Base-by-base conservation (phyloP, 352 stramenopile species). In the Blastocystis hominis region DNA sequence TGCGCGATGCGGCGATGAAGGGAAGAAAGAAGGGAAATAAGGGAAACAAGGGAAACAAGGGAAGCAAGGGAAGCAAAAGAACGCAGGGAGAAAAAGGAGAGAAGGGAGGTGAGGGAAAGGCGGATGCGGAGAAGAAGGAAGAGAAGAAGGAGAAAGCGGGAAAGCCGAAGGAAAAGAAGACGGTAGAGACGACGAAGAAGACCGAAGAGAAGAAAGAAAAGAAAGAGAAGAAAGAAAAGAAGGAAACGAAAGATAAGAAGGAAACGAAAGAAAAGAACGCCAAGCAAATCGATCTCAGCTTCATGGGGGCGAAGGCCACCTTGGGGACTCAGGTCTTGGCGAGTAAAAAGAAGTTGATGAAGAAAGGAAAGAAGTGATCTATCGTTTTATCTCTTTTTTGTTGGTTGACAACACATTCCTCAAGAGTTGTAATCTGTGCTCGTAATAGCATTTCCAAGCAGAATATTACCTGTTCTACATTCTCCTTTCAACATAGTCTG, bases 11-110 rank as follows among this genome's bases (percentile, higher is more conserved):
- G 3, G 30, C 30, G 38, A 56, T 36, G 2, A 84, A 84, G 20
- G 72, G 72, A 30, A 17, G 72, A 4, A 72, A 47, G 62, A 76
- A 76, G 64, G 64, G 64, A 9, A 84, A 68, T n/a, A 84, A 84
- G 40, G 47, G 46, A 56, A 56, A 64, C 42, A 20, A 36, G 13
- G 46, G 10, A 34, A 64, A 44, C 6, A n/a, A 9, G 20, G 59
- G 30, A 68, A n/a, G 1, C 10, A 38, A 68, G 59, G 15, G 2
- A n/a, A 38, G 30, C 10, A 38, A 38, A n/a, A 3, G 30, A 1
- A 38, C 1, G 5, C 15, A 38, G 3, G 3, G 30, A 38, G 5
- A 68, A 38, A 38, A 68, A n/a, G 3, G 30, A n/a, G 5, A 68
- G 59, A 38, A 68, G 59, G 20, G 50, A 20, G 50, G 50, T 56